phyloP scores from a whole-genome alignment of 1,284 basidiomycete genomes.

The Rhodofomes roseus region DNA sequence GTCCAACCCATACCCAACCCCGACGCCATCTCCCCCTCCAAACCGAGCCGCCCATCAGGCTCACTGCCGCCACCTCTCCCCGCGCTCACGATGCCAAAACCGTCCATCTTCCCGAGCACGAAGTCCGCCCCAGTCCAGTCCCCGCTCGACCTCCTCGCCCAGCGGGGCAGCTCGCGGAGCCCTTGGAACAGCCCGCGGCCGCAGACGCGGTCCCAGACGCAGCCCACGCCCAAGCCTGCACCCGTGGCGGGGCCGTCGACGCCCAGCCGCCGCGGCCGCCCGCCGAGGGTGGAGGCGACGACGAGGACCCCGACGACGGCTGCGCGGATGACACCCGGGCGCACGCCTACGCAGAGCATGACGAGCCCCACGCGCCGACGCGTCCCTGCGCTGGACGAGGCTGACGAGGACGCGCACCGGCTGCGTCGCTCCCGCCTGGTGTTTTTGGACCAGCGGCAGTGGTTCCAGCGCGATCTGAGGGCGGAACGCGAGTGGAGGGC shows the following conservation, averaged over 20 bases:
- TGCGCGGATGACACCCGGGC: constrained; percentile 8
- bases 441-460: constrained; percentile 24
- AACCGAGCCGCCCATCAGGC: constrained; percentile 11
- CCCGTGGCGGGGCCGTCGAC: constrained; percentile 16
- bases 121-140: constrained; percentile 3
- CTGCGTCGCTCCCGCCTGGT: constrained; percentile 20
- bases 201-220: background rate
- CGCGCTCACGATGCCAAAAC: constrained; percentile 1
- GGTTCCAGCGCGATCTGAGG: constrained; percentile 21
- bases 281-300: background rate
- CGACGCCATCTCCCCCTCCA: constrained; percentile 11
- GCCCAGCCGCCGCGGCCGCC: constrained; percentile 11
- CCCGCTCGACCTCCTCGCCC: constrained; percentile 9
- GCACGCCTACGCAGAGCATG: background rate
- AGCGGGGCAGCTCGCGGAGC: background rate
- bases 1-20: background rate
- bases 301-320: constrained; percentile 5
- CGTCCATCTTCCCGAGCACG: constrained; percentile 1
- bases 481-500: constrained; percentile 20
- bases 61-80: background rate
- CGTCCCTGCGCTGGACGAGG: constrained; percentile 10
- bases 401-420: constrained; percentile 7
- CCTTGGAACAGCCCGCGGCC: background rate
- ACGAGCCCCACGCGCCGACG: too few relatives aligned
- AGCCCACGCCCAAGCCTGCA: background rate